phyloP scores from a whole-genome alignment of 768 basidiomycete genomes.

The Leccinum rimulosum region DNA sequence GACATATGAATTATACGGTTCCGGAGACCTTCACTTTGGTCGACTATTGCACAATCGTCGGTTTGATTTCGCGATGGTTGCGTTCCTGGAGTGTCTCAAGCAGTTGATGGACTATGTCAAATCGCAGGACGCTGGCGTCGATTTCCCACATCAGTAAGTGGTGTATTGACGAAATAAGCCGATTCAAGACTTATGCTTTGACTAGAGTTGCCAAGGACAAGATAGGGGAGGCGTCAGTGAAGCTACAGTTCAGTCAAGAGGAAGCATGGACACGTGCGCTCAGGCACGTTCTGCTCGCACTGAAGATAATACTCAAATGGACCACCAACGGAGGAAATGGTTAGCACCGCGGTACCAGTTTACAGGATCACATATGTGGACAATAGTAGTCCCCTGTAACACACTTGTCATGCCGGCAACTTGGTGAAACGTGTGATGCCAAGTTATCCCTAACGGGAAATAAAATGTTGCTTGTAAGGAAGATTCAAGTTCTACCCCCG shows the following conservation, averaged over 20 bases:
- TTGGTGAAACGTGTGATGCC: neutral
- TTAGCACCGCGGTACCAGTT: constrained; percentile 27
- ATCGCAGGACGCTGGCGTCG: constrained; percentile 64
- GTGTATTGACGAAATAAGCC: neutral
- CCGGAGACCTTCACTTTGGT: constrained; percentile 87
- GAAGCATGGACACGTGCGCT: constrained; percentile 95
- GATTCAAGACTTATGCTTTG: neutral
- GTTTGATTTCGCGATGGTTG: constrained; percentile 95
- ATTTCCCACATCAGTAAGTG: constrained; percentile 86
- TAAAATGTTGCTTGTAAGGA: neutral
- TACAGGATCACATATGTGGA: neutral
- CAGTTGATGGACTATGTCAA: constrained; percentile 88
- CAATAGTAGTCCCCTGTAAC: neutral
- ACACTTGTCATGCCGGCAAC: neutral
- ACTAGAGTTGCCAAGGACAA: constrained; percentile 85
- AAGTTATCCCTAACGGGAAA: neutral
- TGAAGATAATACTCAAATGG: constrained; percentile 88
- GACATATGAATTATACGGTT: constrained; percentile 90
- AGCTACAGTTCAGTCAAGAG: constrained; percentile 92
- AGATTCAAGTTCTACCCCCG: neutral
- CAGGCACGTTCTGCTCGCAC: constrained; percentile 83
- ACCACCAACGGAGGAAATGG: constrained; percentile 74
- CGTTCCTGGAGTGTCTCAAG: constrained; percentile 91
- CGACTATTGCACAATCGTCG: constrained; percentile 90
- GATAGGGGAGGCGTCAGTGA: constrained; percentile 93